phyloP scores from a whole-genome alignment of 257 asterid genomes.

The Gentiana straminea region DNA sequence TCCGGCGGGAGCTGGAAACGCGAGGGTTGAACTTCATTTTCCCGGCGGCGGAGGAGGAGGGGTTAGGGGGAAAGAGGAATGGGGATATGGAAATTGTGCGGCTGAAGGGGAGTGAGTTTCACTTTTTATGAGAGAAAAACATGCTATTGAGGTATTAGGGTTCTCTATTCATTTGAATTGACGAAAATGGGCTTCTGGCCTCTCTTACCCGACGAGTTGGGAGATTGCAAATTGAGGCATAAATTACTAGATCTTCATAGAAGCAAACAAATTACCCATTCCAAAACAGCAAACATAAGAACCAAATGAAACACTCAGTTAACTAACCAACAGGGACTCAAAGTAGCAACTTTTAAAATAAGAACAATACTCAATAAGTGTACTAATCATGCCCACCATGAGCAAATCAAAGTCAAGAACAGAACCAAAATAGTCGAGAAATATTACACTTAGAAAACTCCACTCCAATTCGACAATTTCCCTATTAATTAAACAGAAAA shows the following conservation, averaged over 20 bases:
- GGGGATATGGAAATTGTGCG: background rate
- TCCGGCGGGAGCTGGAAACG: slow-evolving; percentile 25
- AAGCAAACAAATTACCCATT: no score
- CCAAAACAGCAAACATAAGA: no score
- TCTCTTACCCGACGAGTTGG: no score
- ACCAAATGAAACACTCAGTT: no score
- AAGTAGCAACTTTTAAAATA: no score
- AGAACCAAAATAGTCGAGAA: background rate
- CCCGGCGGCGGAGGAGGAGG: background rate
- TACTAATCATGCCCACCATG: background rate
- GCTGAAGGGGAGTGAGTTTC: background rate
- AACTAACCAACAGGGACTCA: no score
- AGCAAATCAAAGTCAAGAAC: background rate
- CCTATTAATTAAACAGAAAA: background rate
- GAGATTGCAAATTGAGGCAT: no score
- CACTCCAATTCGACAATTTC: background rate
- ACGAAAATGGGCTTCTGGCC: no score
- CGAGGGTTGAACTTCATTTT: slow-evolving; percentile 28
- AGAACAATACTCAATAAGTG: background rate
- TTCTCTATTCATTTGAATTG: no score
- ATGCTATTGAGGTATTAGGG: background rate
- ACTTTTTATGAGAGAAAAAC: background rate
- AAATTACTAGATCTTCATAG: no score
- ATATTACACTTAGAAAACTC: background rate
- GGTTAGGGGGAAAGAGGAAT: background rate